phyloP scores from a whole-genome alignment of 2,329 filamentous ascomycete species.

The Didymosphaeria variabile region DNA sequence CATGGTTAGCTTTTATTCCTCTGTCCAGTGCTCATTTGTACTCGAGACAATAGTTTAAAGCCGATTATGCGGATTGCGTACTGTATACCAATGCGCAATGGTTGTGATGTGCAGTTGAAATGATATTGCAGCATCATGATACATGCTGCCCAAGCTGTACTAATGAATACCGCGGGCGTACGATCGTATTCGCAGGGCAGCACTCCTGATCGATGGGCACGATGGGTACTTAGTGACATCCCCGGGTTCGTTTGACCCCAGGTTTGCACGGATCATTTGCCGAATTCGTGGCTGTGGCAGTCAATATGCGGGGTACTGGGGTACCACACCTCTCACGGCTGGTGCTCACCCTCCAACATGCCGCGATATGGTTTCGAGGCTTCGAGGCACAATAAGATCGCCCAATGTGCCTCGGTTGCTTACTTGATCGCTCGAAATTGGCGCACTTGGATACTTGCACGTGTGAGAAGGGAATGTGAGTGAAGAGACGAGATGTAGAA shows the following conservation, averaged over 20 bases:
- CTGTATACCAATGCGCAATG: constrained; percentile 10
- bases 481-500: neutral
- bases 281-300: neutral
- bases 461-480: neutral
- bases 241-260: neutral
- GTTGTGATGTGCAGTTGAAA: constrained; percentile 15
- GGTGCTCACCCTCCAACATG: constrained; percentile 1
- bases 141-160: neutral
- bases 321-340: constrained; percentile 2
- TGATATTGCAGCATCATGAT: neutral
- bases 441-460: neutral
- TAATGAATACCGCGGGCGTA: neutral
- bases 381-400: constrained; percentile 9
- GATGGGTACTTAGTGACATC: neutral
- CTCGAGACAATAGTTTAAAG: neutral
- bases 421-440: neutral
- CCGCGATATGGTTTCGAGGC: neutral
- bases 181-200: neutral
- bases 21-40: neutral
- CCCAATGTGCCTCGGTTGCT: constrained; percentile 15
- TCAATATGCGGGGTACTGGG: neutral
- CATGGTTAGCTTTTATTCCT: constrained; percentile 12
- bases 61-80: neutral
- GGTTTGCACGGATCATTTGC: constrained; percentile 9
- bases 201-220: neutral